A percentile compares a stretch with the other conserved stretches of the same genome.
phyloP scores from a whole-genome alignment of 2,329 filamentous ascomycete genomes.

The Fusarium domesticum region DNA sequence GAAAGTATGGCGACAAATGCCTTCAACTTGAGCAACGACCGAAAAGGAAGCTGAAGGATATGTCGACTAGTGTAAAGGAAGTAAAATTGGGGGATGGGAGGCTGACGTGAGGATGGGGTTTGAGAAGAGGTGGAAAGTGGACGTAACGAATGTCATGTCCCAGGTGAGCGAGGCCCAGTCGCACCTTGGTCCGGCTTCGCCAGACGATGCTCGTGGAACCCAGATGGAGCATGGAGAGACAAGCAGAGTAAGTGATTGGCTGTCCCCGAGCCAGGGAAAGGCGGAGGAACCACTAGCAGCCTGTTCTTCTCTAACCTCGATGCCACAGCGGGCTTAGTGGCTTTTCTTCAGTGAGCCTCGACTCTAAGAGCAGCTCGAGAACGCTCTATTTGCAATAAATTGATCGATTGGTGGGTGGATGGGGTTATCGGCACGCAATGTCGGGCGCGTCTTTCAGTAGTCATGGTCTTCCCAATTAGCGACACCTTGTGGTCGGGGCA shows the following conservation, averaged over 20 bases:
- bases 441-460: neutral
- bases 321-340: conserved; percentile 9
- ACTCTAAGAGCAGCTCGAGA: neutral
- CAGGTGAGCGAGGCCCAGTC: conserved; percentile 15
- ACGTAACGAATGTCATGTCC: conserved; percentile 7
- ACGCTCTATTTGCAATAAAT: conserved; percentile 10
- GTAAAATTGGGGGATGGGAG: conserved; percentile 9
- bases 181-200: conserved; percentile 7
- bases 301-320: conserved; percentile 3
- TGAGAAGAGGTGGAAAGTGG: conserved; percentile 18
- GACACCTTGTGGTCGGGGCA: conserved; percentile 1
- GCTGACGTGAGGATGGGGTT: conserved; percentile 13
- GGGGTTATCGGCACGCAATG: neutral
- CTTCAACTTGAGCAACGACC: neutral
- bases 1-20: neutral
- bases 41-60: conserved; percentile 10
- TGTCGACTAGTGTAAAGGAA: conserved; percentile 14
- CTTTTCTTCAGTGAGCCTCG: neutral
- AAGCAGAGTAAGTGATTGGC: conserved; percentile 13
- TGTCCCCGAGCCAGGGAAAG: conserved; percentile 1
- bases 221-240: conserved; percentile 20
- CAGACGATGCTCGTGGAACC: too few species aligned
- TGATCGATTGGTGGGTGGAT: neutral
- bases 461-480: neutral
- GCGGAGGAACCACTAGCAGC: conserved; percentile 8